Evolutionary conservation across 345 rosid species (phyloP), one percentile per base, ranked within the genome.

Genomic region (Salix caprea): DNA sequence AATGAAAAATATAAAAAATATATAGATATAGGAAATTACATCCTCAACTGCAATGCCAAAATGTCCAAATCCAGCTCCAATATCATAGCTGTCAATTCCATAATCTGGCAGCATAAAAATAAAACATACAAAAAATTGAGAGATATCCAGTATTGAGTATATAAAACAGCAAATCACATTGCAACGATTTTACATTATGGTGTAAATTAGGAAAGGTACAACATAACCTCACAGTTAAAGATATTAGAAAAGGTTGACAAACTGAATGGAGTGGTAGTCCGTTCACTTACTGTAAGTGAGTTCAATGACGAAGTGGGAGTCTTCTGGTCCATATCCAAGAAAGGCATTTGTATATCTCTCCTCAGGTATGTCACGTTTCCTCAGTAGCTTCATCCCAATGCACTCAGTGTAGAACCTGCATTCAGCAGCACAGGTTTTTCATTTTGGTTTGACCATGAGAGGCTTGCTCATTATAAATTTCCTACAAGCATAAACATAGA

Each of bases 281-380:
- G 4, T 1, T 62, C 74, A 78, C 92, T 77, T 91, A 96, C 97
- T 93, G 73, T 92, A 94, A 48, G 99, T 93, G 77, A 96, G 92
- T 80, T 96, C 99, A 74, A 91, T 87, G 71, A 93, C 97, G 71
- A 96, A 96, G 80, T 96, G 94, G 58, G 94, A 91, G 84, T 96
- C 99, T 81, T 96, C 98, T 4, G 98, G 97, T 32, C 99, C 99
- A 82, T 92, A 96, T 77, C 99, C 99, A 73, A 96, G 99, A 74
- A 96, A 96, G 21, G 98, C 99, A 86, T 96, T 96, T 1, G 92
- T 91, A 77, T 96, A 94, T 79, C 90, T 96, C 82, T 96, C 99
- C 86, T 96, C 99, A 0, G 99, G 98, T 82, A 96, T 92, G 81
- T 96, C 99, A 68, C 97, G 98, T 81, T 96, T 96, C 16, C 99